Percentiles rank a stretch among this genome's conserved stretches.
Evolutionary conservation across 768 basidiomycete species (phyloP).

Genomic region (Hemileccinum rubropunctum): DNA sequence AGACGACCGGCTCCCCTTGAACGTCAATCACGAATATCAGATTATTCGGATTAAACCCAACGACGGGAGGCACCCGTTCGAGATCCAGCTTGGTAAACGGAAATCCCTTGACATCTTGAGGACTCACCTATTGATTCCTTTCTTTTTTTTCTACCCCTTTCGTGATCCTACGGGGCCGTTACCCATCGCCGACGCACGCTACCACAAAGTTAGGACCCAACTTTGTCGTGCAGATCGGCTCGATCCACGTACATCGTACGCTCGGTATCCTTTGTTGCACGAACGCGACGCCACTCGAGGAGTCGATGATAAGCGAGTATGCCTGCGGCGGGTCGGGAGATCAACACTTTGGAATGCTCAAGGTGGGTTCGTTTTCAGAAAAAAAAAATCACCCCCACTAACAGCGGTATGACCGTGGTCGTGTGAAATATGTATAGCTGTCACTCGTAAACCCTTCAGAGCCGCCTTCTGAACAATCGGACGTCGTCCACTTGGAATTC

Average conservation of each 20-base stretch:
- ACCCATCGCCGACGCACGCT: constrained; percentile 42
- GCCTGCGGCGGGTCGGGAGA: constrained; percentile 46
- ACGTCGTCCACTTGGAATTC: constrained; percentile 59
- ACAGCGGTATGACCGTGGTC: neutral
- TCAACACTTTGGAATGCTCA: constrained; percentile 60
- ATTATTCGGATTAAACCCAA: constrained; percentile 60
- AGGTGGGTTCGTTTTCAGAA: constrained; percentile 36
- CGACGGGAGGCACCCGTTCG: constrained; percentile 61
- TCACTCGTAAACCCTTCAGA: constrained; percentile 50
- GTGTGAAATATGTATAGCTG: constrained; percentile 35
- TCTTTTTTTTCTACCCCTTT: constrained; percentile 42
- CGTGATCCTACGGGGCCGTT: constrained; percentile 46
- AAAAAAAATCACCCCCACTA: neutral
- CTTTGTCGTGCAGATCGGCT: constrained; percentile 57
- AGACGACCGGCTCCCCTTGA: constrained; percentile 43
- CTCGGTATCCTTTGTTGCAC: constrained; percentile 52
- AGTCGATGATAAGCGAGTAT: constrained; percentile 41
- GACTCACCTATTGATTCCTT: neutral
- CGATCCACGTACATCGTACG: constrained; percentile 47
- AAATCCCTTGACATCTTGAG: neutral
- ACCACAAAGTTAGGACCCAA: constrained; percentile 57
- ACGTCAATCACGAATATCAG: constrained; percentile 60
- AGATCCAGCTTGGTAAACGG: constrained; percentile 50
- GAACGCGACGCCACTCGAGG: constrained; percentile 35
- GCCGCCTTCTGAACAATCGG: constrained; percentile 43